These are phyloP conservation scores for Iris macrosiphon DNA, from an alignment of 106 monocot genomes.

Conservation along the genomic window DNA sequence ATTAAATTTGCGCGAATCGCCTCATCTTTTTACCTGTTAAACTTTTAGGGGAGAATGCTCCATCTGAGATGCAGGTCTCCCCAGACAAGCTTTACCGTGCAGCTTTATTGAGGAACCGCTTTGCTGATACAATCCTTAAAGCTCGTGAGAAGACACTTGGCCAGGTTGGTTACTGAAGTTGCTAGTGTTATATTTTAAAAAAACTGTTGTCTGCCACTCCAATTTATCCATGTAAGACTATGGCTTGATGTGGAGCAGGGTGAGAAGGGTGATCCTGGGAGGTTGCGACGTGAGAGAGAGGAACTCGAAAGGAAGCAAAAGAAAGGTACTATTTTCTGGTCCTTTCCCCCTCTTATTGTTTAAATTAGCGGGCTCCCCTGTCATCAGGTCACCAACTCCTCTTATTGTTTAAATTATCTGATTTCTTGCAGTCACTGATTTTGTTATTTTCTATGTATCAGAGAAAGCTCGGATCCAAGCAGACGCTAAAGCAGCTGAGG, in stretches of 20 bases:
- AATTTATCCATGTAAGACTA: no score
- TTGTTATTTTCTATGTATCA: conserved; percentile 13
- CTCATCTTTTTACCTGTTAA: conserved; percentile 22
- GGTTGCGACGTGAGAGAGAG: conserved; percentile 60
- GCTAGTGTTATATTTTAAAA: not conserved
- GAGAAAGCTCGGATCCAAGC: conserved; percentile 82
- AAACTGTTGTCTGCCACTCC: not conserved
- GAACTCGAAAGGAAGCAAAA: conserved; percentile 76
- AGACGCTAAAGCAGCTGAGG: conserved; percentile 83
- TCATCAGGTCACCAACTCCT: no score
- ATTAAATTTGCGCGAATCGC: conserved; percentile 29
- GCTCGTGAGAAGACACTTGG: conserved; percentile 75
- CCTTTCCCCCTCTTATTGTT: not conserved
- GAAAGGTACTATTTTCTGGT: conserved; percentile 38
- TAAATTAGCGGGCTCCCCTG: no score
- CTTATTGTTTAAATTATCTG: not conserved
- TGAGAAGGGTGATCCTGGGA: conserved; percentile 75
- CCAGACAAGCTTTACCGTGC: conserved; percentile 83
- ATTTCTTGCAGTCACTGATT: not conserved
- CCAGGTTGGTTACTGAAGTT: conserved; percentile 58
- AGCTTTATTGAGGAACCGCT: conserved; percentile 77
- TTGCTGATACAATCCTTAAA: conserved; percentile 93
- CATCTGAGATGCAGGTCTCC: conserved; percentile 84
- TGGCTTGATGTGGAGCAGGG: conserved; percentile 19
- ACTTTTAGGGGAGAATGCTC: conserved; percentile 82